phyloP scores from a whole-genome alignment of 495 filamentous ascomycete species.

The Hypoxylon intermedium region DNA sequence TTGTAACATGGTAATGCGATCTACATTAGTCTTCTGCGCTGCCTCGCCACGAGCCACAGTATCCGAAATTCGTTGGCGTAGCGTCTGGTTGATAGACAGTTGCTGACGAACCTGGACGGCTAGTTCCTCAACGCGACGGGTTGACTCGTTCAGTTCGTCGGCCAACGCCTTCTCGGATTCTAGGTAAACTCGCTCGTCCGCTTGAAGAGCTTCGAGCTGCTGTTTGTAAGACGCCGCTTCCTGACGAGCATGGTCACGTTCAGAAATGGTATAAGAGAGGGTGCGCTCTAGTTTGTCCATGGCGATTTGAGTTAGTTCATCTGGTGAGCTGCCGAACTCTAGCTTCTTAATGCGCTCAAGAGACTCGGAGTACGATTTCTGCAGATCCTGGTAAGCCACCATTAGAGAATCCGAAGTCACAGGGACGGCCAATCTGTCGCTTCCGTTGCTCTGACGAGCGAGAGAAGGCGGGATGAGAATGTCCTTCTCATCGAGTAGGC shows the following conservation, averaged over 20 bases:
- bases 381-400: constrained; percentile 79
- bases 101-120: constrained; percentile 78
- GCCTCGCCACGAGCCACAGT: constrained; percentile 86
- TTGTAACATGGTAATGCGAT: constrained; percentile 84
- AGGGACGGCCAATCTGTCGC: constrained; percentile 39
- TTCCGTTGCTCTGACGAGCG: constrained; percentile 53
- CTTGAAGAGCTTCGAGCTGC: constrained; percentile 67
- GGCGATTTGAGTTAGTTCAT: constrained; percentile 62
- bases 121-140: constrained; percentile 78
- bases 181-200: constrained; percentile 67
- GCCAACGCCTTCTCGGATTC: constrained; percentile 68
- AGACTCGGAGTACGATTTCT: constrained; percentile 62
- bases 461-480: constrained; percentile 69
- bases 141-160: constrained; percentile 70
- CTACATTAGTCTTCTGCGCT: constrained; percentile 78
- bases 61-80: constrained; percentile 81
- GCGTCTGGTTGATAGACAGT: constrained; percentile 72
- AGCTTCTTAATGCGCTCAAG: constrained; percentile 64
- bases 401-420: constrained; percentile 77
- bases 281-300: constrained; percentile 69
- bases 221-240: constrained; percentile 66
- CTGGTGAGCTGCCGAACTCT: constrained; percentile 51
- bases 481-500: constrained; percentile 85
- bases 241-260: constrained; percentile 71
- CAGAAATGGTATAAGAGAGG: constrained; percentile 70